Conservation (phyloP, 2,329 filamentous ascomycete genomes). For the Hypoxylon sp. region DNA sequence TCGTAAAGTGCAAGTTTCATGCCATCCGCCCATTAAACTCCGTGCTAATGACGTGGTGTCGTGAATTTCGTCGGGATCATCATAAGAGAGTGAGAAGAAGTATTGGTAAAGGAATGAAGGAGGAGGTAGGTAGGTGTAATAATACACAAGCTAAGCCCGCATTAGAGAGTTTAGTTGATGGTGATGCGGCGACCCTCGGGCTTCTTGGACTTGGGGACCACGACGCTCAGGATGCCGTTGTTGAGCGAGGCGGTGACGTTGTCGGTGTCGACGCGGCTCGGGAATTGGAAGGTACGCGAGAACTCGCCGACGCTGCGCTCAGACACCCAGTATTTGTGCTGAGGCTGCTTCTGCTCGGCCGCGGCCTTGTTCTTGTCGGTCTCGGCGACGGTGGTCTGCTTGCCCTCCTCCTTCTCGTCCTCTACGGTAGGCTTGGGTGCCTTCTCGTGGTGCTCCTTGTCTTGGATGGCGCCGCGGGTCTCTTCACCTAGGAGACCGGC, state of each 20-base stretch:
- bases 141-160: background rate
- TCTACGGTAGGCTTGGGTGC: constrained; percentile 75
- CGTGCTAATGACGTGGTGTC: constrained; percentile 22
- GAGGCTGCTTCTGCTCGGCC: constrained; percentile 44
- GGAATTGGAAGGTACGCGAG: constrained; percentile 78
- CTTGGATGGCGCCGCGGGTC: constrained; percentile 57
- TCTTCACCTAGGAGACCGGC: constrained; percentile 61
- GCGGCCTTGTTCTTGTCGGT: constrained; percentile 53
- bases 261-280: constrained; percentile 73
- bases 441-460: constrained; percentile 54
- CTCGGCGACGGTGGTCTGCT: constrained; percentile 54
- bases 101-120: constrained; percentile 14
- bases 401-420: constrained; percentile 64
- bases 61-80: constrained; percentile 13
- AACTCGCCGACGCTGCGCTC: constrained; percentile 79
- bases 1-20: constrained; percentile 11
- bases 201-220: constrained; percentile 77
- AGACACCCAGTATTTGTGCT: constrained; percentile 77
- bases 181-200: constrained; percentile 69
- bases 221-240: constrained; percentile 75
- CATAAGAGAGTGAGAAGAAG: constrained; percentile 12
- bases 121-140: background rate
- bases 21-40: constrained; percentile 26
- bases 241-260: constrained; percentile 73
- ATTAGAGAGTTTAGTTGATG: constrained; percentile 63